Percentiles rank a stretch among this genome's conserved stretches.
phyloP scores from a whole-genome alignment of 2,329 filamentous ascomycete species.

The Sarocladiaceae sp. region DNA sequence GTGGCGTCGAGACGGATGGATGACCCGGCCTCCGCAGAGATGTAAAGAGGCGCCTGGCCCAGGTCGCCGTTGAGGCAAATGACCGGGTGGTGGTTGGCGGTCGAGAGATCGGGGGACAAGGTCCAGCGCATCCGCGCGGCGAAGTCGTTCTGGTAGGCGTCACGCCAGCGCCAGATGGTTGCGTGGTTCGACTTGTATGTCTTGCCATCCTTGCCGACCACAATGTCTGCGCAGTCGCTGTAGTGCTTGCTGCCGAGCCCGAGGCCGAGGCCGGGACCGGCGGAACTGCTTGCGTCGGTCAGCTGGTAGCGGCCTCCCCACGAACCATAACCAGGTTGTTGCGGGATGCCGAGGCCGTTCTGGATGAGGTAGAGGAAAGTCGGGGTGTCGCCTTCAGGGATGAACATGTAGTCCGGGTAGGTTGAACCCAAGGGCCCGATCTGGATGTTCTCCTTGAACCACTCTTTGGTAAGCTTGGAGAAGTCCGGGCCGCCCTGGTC shows the following conservation, averaged over 20 bases:
- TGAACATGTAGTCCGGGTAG: slow-evolving; percentile 45
- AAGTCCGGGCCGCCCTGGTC: slow-evolving; percentile 31
- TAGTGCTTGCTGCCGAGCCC: slow-evolving; percentile 20
- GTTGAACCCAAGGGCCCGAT: slow-evolving; percentile 37
- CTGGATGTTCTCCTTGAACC: slow-evolving; percentile 50
- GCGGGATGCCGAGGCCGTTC: slow-evolving; percentile 32
- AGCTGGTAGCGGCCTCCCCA: slow-evolving; percentile 45
- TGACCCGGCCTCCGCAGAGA: slow-evolving; percentile 35
- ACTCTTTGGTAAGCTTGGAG: slow-evolving; percentile 42
- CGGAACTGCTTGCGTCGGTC: slow-evolving; percentile 22
- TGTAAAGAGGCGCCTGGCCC: slow-evolving; percentile 30
- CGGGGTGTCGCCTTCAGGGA: slow-evolving; percentile 50
- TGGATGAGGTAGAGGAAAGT: slow-evolving; percentile 37
- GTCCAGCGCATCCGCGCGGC: slow-evolving; percentile 37
- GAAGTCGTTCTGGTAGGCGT: slow-evolving; percentile 37
- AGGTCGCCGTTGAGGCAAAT: slow-evolving; percentile 35
- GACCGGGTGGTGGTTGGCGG: slow-evolving; percentile 43
- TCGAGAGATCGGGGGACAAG: slow-evolving; percentile 18
- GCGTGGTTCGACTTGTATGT: slow-evolving; percentile 25
- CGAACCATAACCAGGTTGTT: slow-evolving; percentile 41
- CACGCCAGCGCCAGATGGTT: slow-evolving; percentile 37
- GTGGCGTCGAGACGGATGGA: slow-evolving; percentile 39
- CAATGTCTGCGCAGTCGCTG: slow-evolving; percentile 24
- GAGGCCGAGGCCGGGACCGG: too few species aligned
- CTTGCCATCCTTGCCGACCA: slow-evolving; percentile 22